Evolutionary conservation across 2,329 filamentous ascomycete species (phyloP), one percentile per base, ranked within the genome.

Genomic region (Colletotrichum sojae): DNA sequence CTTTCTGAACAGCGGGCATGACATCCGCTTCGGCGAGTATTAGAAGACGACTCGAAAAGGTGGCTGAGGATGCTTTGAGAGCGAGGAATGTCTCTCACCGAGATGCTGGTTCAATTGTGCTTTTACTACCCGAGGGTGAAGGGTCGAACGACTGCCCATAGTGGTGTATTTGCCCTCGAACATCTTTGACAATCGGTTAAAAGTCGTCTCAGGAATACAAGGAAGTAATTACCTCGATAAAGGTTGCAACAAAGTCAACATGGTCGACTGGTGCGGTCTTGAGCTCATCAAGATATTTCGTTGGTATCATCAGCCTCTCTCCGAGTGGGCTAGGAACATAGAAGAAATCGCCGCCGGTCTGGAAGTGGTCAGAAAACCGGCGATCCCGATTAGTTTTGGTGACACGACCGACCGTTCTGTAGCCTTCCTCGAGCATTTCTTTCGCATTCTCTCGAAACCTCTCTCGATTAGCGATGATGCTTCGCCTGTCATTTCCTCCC

Each of bases 101-200:
- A 59, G 31, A 22, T 59, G 58, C 16, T 74, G 73, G 55, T 76
- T 77, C 6, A 78, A 25, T 31, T 76, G 70, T 12, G 54, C 68
- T 39, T 72, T 74, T 46, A 74, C 71, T 2, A 76, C 73, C 3
- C 76, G 68, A 13, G 76, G 74, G 46, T 77, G 76, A 20, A 77
- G 66, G 0, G 73, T 76, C 2, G 72, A 74, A 6, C 75, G 72
- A 43, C 73, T 76, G 16, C 76, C 76, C 68, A 78, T 74, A 0
- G 75, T 76, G 0, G 76, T 78, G 65, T 78, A 77, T 62, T 74
- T 74, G n/a, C 75, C 76, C 62, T 77, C 76, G 51, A 78, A 78
- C 75, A 78, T 78, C 57, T 62, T 25, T 22, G 10, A 40, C 13
- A 20, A 15, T 10, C 6, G 9, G 13, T 20, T 15, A 10, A 12